Evolutionary conservation across 1,284 basidiomycete species (phyloP), one percentile per base, ranked within the genome.

Genomic region (Dichomitus squalens): DNA sequence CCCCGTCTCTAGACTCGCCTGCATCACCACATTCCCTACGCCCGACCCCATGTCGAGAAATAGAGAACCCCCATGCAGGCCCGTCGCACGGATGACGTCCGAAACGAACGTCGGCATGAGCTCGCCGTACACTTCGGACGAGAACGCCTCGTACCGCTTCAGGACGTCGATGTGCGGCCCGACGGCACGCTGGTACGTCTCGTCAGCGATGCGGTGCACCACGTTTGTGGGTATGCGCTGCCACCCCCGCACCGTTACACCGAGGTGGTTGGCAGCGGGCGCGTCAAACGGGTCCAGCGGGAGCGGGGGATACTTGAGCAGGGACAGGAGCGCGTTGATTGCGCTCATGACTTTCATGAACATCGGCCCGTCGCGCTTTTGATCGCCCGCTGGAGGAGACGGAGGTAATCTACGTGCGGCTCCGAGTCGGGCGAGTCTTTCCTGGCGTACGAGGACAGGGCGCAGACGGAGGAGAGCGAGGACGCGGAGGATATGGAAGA

Each of bases 1-100:
- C 0, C 90, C 90, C 0, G 86, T 86, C 68, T 90, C 86, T 59
- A 92, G 74, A 52, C 85, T 85, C 6, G 86, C 88, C 65, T 92
- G 90, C 6, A 88, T 73, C 14, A 88, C 81, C n/a, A 91, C 86
- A 66, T 92, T 91, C 6, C 86, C 90, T 7, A 92, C 90, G 1
- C 90, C 90, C 3, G 84, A 87, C 11, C 90, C 90, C n/a, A 92
- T 79, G 68, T 92, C 90, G 51, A 92, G 68, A 66, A 92, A 85
- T 14, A 91, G 76, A 36, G 82, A 84, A 53, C 82, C 75, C 52
- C 85, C 78, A 21, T 75, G 76, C 11, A 92, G 73, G n/a, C 80
- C 76, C 0, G 86, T 84, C 4, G 78, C 72, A 21, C 75, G 70
- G 50, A 90, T 76, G 51, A 92, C 84, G 52, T 90, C 86, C 23